Evolutionary conservation across 2,329 filamentous ascomycete species (phyloP).

Genomic region (Rosellinia necatrix): DNA sequence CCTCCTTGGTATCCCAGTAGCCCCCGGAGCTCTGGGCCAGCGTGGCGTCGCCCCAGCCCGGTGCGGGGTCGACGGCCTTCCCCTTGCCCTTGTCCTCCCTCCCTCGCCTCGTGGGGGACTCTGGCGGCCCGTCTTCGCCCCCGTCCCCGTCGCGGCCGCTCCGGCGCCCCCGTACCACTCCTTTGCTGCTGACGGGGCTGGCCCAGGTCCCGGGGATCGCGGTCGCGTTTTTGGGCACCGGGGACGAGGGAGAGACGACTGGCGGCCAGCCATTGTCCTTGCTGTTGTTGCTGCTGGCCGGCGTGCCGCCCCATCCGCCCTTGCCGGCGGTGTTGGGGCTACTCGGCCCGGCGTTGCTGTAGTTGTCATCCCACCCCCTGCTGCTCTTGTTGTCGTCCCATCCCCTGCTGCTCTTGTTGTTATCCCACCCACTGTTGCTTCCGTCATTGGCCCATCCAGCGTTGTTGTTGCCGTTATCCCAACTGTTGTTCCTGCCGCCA

Average conservation of each 20-base stretch:
- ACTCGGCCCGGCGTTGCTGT: background rate
- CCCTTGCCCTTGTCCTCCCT: conserved; percentile 14
- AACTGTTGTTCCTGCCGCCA: background rate
- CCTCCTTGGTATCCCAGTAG: conserved; percentile 31
- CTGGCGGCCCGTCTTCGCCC: conserved; percentile 2
- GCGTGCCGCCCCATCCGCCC: background rate
- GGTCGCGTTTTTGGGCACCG: background rate
- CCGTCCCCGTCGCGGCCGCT: conserved; percentile 21
- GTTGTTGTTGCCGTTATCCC: conserved; percentile 5
- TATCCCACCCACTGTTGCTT: background rate
- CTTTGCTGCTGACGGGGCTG: conserved; percentile 22
- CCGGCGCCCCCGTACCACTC: no score
- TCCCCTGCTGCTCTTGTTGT: conserved; percentile 2
- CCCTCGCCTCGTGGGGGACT: background rate
- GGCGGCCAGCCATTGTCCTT: conserved; percentile 1
- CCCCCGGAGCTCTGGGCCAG: conserved; percentile 36
- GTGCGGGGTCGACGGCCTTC: conserved; percentile 12
- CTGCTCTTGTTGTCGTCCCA: conserved; percentile 1
- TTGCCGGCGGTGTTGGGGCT: conserved; percentile 5
- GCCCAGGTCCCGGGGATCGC: conserved; percentile 25
- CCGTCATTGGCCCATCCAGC: conserved; percentile 1
- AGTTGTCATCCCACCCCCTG: background rate
- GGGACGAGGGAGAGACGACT: background rate
- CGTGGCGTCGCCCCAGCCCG: conserved; percentile 27
- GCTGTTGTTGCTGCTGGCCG: background rate